phyloP scores from a whole-genome alignment of 108 stramenopile species.

The Fistulifera pelliculosa region DNA sequence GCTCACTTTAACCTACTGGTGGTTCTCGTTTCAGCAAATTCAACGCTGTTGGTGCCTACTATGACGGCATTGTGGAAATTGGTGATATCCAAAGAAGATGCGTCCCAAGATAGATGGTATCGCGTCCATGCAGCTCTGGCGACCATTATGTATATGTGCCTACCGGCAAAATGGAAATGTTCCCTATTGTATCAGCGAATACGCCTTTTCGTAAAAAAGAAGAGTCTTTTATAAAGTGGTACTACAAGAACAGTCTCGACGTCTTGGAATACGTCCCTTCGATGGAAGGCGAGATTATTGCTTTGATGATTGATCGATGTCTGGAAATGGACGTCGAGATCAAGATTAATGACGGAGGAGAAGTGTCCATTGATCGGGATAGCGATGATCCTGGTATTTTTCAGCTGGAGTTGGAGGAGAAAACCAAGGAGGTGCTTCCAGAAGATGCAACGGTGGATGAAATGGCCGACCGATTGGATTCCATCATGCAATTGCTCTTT shows the following conservation, averaged over 20 bases:
- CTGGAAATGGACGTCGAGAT: constrained; percentile 98
- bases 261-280: constrained; percentile 36
- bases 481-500: constrained; percentile 44
- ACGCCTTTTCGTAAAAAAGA: constrained; percentile 32
- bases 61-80: constrained; percentile 40
- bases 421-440: constrained; percentile 6
- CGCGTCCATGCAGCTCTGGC: constrained; percentile 36
- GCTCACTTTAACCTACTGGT: constrained; percentile 46
- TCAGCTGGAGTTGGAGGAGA: constrained; percentile 16
- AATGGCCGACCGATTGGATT: constrained; percentile 63
- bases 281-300: constrained; percentile 32
- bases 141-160: constrained; percentile 36
- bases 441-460: constrained; percentile 25
- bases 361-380: constrained; percentile 59
- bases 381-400: constrained; percentile 17
- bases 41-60: constrained; percentile 17
- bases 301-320: constrained; percentile 72
- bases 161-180: constrained; percentile 35
- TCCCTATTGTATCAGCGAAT: constrained; percentile 34
- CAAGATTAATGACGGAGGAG: constrained; percentile 81
- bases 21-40: constrained; percentile 51
- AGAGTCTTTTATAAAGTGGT: constrained; percentile 19
- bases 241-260: constrained; percentile 23
- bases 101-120: constrained; percentile 13
- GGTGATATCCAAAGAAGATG: constrained; percentile 5